Base-by-base conservation (phyloP, 2,329 filamentous ascomycete genomes). In the Penicillium sp. region DNA sequence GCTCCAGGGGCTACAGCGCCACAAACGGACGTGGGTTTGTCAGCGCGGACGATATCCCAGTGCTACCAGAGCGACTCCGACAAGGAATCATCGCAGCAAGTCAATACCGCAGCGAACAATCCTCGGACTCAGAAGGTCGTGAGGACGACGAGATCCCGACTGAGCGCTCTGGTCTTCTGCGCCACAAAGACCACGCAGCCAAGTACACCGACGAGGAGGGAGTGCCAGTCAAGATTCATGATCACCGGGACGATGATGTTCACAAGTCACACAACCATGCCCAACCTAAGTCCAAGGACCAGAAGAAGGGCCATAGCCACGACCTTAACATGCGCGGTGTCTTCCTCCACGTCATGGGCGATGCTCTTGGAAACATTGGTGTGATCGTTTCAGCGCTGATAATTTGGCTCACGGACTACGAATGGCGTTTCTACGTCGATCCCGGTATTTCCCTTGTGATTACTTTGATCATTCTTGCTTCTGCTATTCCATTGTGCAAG, bases 391-490 rank as follows among this genome's bases (percentile, higher is more conserved):
- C 90, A 49, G 90, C 88, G 48, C 88, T 92, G 79, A 77, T 92
- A 55, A 97, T 99, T 76, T 97, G 92, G 92, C 82, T 96, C 54
- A 94, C 91, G 1, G 80, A 88, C 49, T 96, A 85, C 81, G 81
- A 83, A 5, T 92, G 89, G 78, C 87, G 90, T 60, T 89, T 85
- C 77, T 97, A 97, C 70, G 88, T 91, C 42, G 94, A 99, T 70
- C 94, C 94, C 0, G 85, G 86, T 16, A 93, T 99, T 56, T 99
- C 94, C 0, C 85, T 99, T 14, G 83, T 97, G 74, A 99, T 99
- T 74, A 97, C 94, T 1, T 75, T 92, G 57, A 86, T 88, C 65
- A 88, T 88, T 55, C 81, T 88, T 40, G 67, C 61, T 45, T 79
- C 77, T 13, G 79, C 79, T 8, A 78, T 81, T 51, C 79, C 79